These are phyloP conservation scores for Kwoniella botswanensis DNA, from an alignment of 768 basidiomycete genomes.

Conservation along the genomic window DNA sequence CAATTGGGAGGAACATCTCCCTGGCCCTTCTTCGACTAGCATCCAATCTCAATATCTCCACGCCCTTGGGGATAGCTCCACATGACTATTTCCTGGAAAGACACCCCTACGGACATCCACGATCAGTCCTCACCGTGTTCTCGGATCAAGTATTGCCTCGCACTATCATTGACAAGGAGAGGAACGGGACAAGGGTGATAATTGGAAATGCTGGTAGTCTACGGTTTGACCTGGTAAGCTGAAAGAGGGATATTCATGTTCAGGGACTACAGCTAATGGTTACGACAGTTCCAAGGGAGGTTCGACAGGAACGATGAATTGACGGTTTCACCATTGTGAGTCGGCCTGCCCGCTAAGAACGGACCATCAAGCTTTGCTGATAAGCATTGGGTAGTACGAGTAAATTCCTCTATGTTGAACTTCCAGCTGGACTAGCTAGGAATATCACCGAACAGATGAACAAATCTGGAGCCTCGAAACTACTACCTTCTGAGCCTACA, in stretches of 20 bases:
- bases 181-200: slow-evolving; percentile 40
- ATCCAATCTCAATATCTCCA: slow-evolving; percentile 64
- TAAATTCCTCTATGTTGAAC: slow-evolving; percentile 37
- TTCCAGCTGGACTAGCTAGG: slow-evolving; percentile 44
- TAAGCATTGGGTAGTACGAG: slow-evolving; percentile 21
- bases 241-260: no score
- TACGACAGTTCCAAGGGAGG: slow-evolving; percentile 61
- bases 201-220: slow-evolving; percentile 57
- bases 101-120: slow-evolving; percentile 57
- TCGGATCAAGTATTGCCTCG: slow-evolving; percentile 63
- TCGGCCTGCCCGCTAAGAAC: not conserved
- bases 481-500: slow-evolving; percentile 15
- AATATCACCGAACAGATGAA: slow-evolving; percentile 44
- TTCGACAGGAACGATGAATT: slow-evolving; percentile 84
- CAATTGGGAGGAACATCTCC: slow-evolving; percentile 38
- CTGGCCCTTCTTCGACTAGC: slow-evolving; percentile 30
- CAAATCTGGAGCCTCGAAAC: slow-evolving; percentile 42
- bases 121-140: slow-evolving; percentile 53
- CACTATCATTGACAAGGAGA: slow-evolving; percentile 60
- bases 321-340: slow-evolving; percentile 70
- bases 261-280: not conserved
- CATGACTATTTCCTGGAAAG: slow-evolving; percentile 69
- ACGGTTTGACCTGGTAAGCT: slow-evolving; percentile 58
- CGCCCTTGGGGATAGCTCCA: slow-evolving; percentile 73
- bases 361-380: slow-evolving; percentile 14